These are phyloP conservation scores for Aspergillus persii DNA, from an alignment of 2,329 filamentous ascomycete genomes.

Conservation along the genomic window DNA sequence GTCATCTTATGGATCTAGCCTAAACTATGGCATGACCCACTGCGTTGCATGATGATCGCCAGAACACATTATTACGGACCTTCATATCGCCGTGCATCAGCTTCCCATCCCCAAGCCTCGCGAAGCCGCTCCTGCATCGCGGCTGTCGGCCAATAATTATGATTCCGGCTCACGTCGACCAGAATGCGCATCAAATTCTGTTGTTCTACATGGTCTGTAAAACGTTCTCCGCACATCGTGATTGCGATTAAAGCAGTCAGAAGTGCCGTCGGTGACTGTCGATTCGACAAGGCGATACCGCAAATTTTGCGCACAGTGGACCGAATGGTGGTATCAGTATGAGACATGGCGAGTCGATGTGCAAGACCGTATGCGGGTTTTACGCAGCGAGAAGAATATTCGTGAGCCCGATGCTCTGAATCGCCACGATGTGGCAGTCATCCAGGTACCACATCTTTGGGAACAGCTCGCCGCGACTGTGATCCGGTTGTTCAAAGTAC, in stretches of 20 bases:
- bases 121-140: neutral
- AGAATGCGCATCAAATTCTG: neutral
- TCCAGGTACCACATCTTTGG: constrained; percentile 48
- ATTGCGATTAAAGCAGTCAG: constrained; percentile 5
- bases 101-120: neutral
- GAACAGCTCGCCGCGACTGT: constrained; percentile 44
- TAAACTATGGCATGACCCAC: too few relatives aligned
- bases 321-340: constrained; percentile 50
- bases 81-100: neutral
- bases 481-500: constrained; percentile 43
- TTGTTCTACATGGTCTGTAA: neutral
- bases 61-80: neutral
- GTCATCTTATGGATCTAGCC: too few relatives aligned
- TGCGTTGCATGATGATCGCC: neutral
- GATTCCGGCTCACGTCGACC: neutral
- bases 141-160: neutral
- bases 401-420: constrained; percentile 54
- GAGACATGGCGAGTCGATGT: neutral
- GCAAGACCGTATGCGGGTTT: constrained; percentile 38
- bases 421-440: constrained; percentile 52
- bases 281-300: constrained; percentile 21
- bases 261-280: constrained; percentile 15
- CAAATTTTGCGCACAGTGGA: constrained; percentile 17
- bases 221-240: neutral
- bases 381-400: constrained; percentile 56